Evolutionary conservation across 495 filamentous ascomycete genomes (phyloP), one percentile per base, ranked within the genome.

Genomic region (Aspergillus funiculosus): DNA sequence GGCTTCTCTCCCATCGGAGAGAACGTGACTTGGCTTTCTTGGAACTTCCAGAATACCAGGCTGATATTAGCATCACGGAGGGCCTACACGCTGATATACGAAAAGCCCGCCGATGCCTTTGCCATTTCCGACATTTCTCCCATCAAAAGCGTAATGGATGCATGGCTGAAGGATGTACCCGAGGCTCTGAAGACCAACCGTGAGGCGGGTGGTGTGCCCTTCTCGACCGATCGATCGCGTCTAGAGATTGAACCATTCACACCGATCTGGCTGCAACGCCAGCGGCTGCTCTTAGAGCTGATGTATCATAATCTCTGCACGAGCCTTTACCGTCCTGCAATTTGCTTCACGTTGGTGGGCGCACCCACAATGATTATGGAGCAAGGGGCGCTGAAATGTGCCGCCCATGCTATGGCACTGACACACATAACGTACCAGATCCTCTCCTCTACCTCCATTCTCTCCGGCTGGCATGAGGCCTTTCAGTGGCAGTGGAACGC

Each of bases 401-500:
- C 59, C 35, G 53, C 51, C 13, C 75, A 79, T 48, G 74, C 74
- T 5, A 69, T 76, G 17, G 60, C 67, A 5, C 48, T 71, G n/a
- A 79, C 72, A 1, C 56, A 61, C 10, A 74, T 79, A 5, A 64
- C 70, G 21, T 65, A 73, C 41, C 76, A 81, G 46, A 52, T 72
- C 1, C 51, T 79, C 6, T 52, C 58, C 0, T 54, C 61, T 15
- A 75, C 73, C 4, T 51, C 59, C 10, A 51, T 77, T 32, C 59
- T 80, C 0, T 52, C 53, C 7, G 73, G 74, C 4, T 77, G 73
- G 69, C 62, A 73, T 43, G 70, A 75, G 46, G 64, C 60, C 2
- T 79, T 73, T 31, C 69, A 74, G 18, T 76, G 62, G 53, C 70
- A 75, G 49, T 78, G 75, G 74, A 76, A 76, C 38, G 67, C 72